A percentile compares a stretch with the other conserved stretches of the same genome.
These are phyloP conservation scores for Vanilla planifolia DNA, from an alignment of 106 monocot species.

Conservation along the genomic window DNA sequence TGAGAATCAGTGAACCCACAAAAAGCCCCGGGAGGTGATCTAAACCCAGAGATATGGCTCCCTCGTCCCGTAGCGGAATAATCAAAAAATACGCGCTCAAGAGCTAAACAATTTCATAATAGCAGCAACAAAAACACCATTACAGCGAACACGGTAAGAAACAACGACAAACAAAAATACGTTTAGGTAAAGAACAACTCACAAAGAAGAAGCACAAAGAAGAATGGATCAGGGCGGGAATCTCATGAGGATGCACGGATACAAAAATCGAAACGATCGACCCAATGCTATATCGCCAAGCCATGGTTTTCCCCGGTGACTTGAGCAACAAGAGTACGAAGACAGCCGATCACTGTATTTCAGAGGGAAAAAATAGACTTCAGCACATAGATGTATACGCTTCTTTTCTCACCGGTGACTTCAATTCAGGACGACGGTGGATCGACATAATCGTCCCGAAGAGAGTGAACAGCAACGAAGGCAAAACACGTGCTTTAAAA, in stretches of 20 bases:
- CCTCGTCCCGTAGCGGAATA: conserved; percentile 83
- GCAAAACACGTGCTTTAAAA: too few relatives aligned
- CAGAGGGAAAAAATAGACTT: too few relatives aligned
- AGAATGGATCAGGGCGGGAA: conserved; percentile 60
- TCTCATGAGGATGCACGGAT: conserved; percentile 69
- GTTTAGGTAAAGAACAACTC: conserved; percentile 3
- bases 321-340: too few relatives aligned
- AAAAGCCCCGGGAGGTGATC: conserved; percentile 67
- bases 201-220: conserved; percentile 95
- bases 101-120: conserved; percentile 8
- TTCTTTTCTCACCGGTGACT: too few relatives aligned
- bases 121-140: not conserved
- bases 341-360: too few relatives aligned
- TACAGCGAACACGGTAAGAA: not conserved
- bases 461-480: too few relatives aligned
- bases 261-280: conserved; percentile 54
- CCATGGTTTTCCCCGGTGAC: conserved; percentile 15
- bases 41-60: conserved; percentile 80
- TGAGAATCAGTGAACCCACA: conserved; percentile 69
- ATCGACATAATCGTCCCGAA: too few relatives aligned
- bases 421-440: too few relatives aligned
- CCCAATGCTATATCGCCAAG: conserved; percentile 28
- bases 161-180: not conserved
- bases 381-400: too few relatives aligned
- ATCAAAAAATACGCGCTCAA: conserved; percentile 88